Conservation (phyloP, 768 basidiomycete genomes). For the Rhizopogon salebrosus region DNA sequence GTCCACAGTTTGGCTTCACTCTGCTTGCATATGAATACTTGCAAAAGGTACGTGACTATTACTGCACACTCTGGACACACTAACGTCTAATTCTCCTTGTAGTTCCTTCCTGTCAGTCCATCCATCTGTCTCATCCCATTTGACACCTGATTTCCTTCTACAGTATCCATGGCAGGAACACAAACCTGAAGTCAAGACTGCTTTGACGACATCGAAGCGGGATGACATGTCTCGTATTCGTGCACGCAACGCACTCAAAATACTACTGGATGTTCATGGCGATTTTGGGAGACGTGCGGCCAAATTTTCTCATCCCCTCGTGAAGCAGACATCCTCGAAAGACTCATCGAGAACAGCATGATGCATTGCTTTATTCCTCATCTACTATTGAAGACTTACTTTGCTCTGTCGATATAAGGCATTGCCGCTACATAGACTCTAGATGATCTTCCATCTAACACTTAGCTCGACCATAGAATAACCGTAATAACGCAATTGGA, state of each 20-base stretch:
- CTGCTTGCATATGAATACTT: constrained; percentile 76
- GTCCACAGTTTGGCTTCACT: constrained; percentile 93
- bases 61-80: not conserved
- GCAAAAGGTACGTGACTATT: constrained; percentile 44
- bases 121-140: not conserved
- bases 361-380: not conserved
- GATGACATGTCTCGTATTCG: constrained; percentile 87
- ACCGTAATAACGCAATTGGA: not conserved
- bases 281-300: constrained; percentile 69
- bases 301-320: constrained; percentile 22
- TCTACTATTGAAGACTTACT: not conserved
- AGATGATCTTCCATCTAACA: not conserved
- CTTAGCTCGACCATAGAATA: not conserved
- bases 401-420: not conserved
- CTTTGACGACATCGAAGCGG: constrained; percentile 54
- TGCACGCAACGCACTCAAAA: constrained; percentile 93
- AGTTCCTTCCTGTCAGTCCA: constrained; percentile 29
- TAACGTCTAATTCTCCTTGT: constrained; percentile 1
- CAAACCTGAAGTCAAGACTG: constrained; percentile 63
- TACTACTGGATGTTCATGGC: constrained; percentile 84
- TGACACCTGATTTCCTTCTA: constrained; percentile 5
- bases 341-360: constrained; percentile 13
- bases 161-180: constrained; percentile 82
- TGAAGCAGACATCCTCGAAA: constrained; percentile 6
- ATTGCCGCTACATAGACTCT: not conserved